Conservation (phyloP, 164 flowering plant species). For the Tetracentron sinense region DNA sequence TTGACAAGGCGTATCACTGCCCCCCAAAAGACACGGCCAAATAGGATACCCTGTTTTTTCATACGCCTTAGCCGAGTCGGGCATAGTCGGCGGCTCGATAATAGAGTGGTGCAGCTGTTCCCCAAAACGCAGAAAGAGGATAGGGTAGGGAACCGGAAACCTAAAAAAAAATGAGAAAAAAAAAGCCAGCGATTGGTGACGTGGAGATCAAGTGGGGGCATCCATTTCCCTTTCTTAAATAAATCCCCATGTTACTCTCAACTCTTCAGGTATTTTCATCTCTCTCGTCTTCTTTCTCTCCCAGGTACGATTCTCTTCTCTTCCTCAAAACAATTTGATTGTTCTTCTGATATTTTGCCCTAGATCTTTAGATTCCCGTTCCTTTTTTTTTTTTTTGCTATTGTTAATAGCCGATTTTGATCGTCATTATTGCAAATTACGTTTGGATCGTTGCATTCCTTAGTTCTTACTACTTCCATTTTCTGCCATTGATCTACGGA, state of each 20-base stretch:
- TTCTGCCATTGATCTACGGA: no score
- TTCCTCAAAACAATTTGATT: neutral
- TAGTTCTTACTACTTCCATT: neutral
- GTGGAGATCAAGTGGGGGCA: slow-evolving; percentile 9
- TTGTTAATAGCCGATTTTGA: neutral
- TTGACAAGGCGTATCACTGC: no score
- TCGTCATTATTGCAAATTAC: slow-evolving; percentile 7
- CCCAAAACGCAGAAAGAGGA: neutral
- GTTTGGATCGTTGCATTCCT: neutral
- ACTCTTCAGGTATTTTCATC: neutral
- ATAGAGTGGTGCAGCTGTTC: neutral
- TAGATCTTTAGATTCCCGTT: neutral
- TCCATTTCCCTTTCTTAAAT: neutral
- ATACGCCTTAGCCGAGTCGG: neutral
- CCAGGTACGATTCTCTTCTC: neutral
- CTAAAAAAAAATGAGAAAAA: neutral
- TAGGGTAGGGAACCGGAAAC: neutral
- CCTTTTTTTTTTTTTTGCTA: neutral
- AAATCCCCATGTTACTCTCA: neutral
- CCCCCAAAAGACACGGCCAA: no score
- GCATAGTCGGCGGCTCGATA: neutral
- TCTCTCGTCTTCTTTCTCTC: neutral
- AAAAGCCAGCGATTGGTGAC: neutral
- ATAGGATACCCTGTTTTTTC: no score
- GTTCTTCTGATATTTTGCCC: neutral